Base-by-base conservation (phyloP, 306 rosid species). In the Vicia villosa region DNA sequence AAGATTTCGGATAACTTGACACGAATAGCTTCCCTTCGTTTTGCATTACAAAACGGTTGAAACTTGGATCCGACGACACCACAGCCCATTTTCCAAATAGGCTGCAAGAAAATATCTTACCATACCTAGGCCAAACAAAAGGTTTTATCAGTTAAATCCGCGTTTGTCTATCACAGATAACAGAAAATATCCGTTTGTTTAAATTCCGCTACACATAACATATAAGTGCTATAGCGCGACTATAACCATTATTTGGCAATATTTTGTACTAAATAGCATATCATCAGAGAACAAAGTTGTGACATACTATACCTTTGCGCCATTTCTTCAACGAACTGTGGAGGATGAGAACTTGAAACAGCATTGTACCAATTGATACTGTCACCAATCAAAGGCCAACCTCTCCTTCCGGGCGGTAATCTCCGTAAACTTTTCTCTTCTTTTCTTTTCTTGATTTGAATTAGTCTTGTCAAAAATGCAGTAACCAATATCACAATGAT, bases 311-410 rank as follows among this genome's bases (percentile, higher is more conserved):
- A 87, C 97, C 97, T 93, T 55, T 84, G 82, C 70, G 84, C 96
- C 74, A 88, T 90, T 74, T 88, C 81, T 81, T 93, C 92, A 32
- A 93, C 97, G 71, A 85, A 93, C 9, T 70, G 82, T 40, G 92
- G 89, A 43, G 98, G 98, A 45, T 93, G 96, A 66, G 97, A 87
- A 63, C 96, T 85, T 60, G 97, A 90, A 67, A 90, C 97, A 32
- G 98, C 96, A 67, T 84, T 82, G 78, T 90, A 88, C 98, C 97
- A 93, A 57, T 77, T 81, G 78, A 90, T 74, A 85, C 97, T 93
- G 73, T 93, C 97, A 22, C 98, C 98, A 6, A 93, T 84, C 61
- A 93, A 43, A 36, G 97, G 97, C 97, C 97, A 93, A 0, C 98
- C 86, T 82, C 87, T 88, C 62, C 96, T 84, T 62, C 98, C 98